phyloP scores from a whole-genome alignment of 306 rosid genomes.

The Cyclanthera cordifolia region DNA sequence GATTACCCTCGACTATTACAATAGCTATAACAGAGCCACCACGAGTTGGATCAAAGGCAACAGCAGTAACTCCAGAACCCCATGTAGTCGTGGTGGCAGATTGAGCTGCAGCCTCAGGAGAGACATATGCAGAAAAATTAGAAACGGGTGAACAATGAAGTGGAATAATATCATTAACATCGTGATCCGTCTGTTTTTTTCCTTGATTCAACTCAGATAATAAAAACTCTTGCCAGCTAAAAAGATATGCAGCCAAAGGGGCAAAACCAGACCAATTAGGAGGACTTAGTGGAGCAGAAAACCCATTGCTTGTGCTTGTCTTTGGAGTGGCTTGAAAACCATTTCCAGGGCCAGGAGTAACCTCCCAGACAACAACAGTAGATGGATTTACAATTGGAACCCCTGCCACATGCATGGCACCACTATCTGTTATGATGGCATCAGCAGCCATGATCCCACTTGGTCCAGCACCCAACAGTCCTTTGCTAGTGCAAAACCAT shows the following conservation, averaged over 20 bases:
- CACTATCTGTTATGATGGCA: slow-evolving; percentile 90
- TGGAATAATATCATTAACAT: slow-evolving; percentile 50
- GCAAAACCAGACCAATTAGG: slow-evolving; percentile 87
- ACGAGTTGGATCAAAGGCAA: slow-evolving; percentile 89
- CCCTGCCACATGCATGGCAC: slow-evolving; percentile 98
- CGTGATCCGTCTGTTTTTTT: slow-evolving; percentile 55
- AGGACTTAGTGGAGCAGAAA: slow-evolving; percentile 60
- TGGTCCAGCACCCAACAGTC: slow-evolving; percentile 94
- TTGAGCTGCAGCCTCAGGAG: slow-evolving; percentile 96
- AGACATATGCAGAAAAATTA: slow-evolving; percentile 93
- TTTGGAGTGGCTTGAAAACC: slow-evolving; percentile 73
- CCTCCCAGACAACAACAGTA: slow-evolving; percentile 98
- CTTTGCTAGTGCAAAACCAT: slow-evolving; percentile 97
- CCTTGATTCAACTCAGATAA: slow-evolving; percentile 70
- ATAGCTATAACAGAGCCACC: slow-evolving; percentile 98
- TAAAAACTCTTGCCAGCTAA: slow-evolving; percentile 89
- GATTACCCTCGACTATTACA: slow-evolving; percentile 84
- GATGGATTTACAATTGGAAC: slow-evolving; percentile 97
- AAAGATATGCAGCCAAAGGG: slow-evolving; percentile 80
- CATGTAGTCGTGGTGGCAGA: slow-evolving; percentile 98
- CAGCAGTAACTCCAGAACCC: slow-evolving; percentile 99
- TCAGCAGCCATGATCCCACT: slow-evolving; percentile 99
- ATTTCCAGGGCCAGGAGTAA: slow-evolving; percentile 95
- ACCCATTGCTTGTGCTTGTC: slow-evolving; percentile 51
- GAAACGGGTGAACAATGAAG: slow-evolving; percentile 94